Evolutionary conservation across 2,329 filamentous ascomycete species (phyloP).

Genomic region (Bipolaris sorokiniana): DNA sequence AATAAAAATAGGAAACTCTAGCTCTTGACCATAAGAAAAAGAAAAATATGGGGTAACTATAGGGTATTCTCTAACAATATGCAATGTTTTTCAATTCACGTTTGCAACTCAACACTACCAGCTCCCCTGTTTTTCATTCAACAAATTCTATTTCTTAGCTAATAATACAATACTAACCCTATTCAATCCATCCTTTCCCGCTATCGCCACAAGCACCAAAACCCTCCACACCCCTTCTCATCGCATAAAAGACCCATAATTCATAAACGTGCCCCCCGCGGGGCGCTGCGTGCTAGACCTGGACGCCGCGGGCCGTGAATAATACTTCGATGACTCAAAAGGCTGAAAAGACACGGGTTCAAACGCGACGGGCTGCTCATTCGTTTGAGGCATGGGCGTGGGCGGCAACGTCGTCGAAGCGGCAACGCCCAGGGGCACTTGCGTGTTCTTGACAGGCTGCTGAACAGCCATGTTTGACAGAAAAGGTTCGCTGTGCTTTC

Average conservation of each 20-base stretch:
- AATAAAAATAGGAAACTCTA: too few relatives aligned
- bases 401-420: background rate
- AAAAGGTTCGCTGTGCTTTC: slow-evolving; percentile 7
- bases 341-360: slow-evolving; percentile 7
- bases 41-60: too few relatives aligned
- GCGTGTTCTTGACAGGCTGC: background rate
- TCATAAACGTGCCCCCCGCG: slow-evolving; percentile 8
- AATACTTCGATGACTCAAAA: background rate
- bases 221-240: background rate
- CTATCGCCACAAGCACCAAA: background rate
- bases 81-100: too few relatives aligned
- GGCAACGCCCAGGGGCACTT: background rate
- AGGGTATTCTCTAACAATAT: too few relatives aligned
- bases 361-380: background rate
- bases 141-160: too few relatives aligned
- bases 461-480: background rate
- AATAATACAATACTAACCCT: background rate
- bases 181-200: background rate
- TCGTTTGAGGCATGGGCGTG: background rate
- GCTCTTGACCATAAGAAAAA: too few relatives aligned
- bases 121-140: too few relatives aligned
- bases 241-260: slow-evolving; percentile 13
- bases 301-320: background rate
- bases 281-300: slow-evolving; percentile 6
- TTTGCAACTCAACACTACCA: too few relatives aligned